These are phyloP conservation scores for Pichia sp. DNA, from an alignment of 1,139 yeast species.

Conservation along the genomic window DNA sequence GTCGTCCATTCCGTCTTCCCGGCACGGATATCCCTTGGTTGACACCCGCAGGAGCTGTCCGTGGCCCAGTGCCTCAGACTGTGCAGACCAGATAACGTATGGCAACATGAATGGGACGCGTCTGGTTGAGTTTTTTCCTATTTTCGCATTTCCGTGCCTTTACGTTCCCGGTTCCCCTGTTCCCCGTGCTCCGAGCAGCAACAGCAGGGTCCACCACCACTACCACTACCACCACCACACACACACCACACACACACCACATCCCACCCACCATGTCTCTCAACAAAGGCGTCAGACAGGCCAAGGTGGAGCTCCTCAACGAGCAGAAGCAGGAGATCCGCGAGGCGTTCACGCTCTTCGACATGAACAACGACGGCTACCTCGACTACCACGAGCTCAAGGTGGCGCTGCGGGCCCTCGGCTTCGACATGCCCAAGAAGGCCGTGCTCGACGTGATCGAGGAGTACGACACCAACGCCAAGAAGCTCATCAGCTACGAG, in stretches of 20 bases:
- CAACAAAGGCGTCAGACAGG: slow-evolving; percentile 29
- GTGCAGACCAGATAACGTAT: not conserved
- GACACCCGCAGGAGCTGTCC: no score
- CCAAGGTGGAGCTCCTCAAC: slow-evolving; percentile 66
- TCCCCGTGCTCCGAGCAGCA: no score
- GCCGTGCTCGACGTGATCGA: slow-evolving; percentile 79
- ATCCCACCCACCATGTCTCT: slow-evolving; percentile 21
- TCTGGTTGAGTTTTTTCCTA: not conserved
- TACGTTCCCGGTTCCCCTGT: not conserved
- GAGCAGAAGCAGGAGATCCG: slow-evolving; percentile 91
- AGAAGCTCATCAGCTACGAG: slow-evolving; percentile 69
- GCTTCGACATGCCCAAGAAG: slow-evolving; percentile 77
- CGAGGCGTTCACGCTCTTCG: slow-evolving; percentile 90
- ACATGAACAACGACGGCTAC: slow-evolving; percentile 85
- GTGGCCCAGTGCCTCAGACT: not conserved
- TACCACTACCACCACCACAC: no score
- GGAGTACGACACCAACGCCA: slow-evolving; percentile 76
- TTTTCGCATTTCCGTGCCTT: not conserved
- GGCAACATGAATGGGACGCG: not conserved
- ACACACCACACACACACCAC: no score
- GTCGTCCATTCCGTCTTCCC: not conserved
- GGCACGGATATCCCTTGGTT: no score
- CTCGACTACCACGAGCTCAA: slow-evolving; percentile 90
- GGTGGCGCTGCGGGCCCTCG: slow-evolving; percentile 89
- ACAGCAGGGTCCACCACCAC: no score